Conservation (phyloP, 2,329 filamentous ascomycete genomes). For the Colletotrichum horii region DNA sequence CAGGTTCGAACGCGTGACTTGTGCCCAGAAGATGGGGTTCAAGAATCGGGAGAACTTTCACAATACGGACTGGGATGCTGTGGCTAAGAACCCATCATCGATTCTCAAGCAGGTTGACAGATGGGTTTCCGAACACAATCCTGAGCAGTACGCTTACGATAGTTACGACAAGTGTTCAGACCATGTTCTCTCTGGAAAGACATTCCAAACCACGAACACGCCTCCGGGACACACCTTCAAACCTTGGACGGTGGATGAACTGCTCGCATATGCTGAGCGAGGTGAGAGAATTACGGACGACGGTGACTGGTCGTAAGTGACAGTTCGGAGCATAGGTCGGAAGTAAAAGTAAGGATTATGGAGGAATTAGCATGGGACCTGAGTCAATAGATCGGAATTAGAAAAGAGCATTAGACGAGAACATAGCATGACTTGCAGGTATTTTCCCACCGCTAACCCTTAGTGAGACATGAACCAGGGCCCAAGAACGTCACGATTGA, state of each 20-base stretch:
- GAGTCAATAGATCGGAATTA: neutral
- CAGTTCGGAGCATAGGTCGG: too few species aligned
- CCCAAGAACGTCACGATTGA: neutral
- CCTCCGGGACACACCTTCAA: constrained; percentile 29
- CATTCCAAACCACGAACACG: constrained; percentile 35
- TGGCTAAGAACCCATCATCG: neutral
- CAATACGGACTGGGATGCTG: constrained; percentile 22
- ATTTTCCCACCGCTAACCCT: neutral
- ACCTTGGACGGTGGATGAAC: constrained; percentile 28
- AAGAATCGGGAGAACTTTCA: constrained; percentile 25
- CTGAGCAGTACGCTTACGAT: constrained; percentile 34
- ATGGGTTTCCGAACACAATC: constrained; percentile 28
- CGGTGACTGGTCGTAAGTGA: neutral
- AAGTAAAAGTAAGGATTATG: neutral
- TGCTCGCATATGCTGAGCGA: neutral
- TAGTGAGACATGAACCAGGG: neutral
- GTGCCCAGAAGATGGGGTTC: constrained; percentile 23
- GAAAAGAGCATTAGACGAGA: neutral
- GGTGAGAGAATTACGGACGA: neutral
- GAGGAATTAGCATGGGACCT: neutral
- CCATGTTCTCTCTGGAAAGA: constrained; percentile 25
- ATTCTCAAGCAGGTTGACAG: neutral
- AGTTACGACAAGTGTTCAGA: constrained; percentile 28
- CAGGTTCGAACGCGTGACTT: constrained; percentile 22
- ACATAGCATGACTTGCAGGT: neutral